Base-by-base conservation (phyloP, 768 basidiomycete genomes). In the Mycena filopes region DNA sequence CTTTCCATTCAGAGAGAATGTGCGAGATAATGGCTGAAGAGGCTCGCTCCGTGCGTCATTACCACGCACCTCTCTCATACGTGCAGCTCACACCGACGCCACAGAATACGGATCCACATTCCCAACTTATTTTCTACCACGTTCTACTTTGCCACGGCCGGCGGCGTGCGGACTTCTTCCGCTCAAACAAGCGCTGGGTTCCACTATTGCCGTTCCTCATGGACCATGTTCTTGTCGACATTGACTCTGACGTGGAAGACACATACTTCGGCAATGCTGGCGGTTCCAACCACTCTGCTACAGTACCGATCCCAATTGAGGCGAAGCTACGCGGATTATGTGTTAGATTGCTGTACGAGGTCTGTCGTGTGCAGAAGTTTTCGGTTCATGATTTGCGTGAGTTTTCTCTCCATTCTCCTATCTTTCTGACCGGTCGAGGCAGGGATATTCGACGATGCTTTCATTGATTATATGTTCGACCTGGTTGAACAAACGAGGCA, bases 1-100 rank as follows among this genome's bases (percentile, higher is more conserved):
- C 86, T 3, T 96, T 93, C 72, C 95, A 98, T 76, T 95, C 94
- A 4, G 95, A 96, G 73, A 83, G 97, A 36, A 96, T 96, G 93
- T 87, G 90, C 59, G 92, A 94, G 68, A 85, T 92, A 43, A 80
- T 95, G 50, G 80, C 91, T 40, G 84, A 89, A 50, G 89, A 94
- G 70, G 86, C 86, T 15, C 83, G 86, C 74, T 81, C 83, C 73
- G 92, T 95, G 73, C 72, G 89, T 76, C 13, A 31, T 36, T 56
- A 38, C 41, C 45, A 25, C 29, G 29, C 54, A 53, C 23, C 50
- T 25, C n/a, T 48, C 36, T 59, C 53, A 54, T 53, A 46, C 48
- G 20, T 67, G n/a, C 47, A 45, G 16, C 64, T 66, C 69, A 29
- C 55, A 48, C 11, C 42, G 49, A 63, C 33, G 46, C 45, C 59